A percentile compares a stretch with the other conserved stretches of the same genome.
Evolutionary conservation across 1,139 yeast genomes (phyloP).

Genomic region (Candida glucosophila): DNA sequence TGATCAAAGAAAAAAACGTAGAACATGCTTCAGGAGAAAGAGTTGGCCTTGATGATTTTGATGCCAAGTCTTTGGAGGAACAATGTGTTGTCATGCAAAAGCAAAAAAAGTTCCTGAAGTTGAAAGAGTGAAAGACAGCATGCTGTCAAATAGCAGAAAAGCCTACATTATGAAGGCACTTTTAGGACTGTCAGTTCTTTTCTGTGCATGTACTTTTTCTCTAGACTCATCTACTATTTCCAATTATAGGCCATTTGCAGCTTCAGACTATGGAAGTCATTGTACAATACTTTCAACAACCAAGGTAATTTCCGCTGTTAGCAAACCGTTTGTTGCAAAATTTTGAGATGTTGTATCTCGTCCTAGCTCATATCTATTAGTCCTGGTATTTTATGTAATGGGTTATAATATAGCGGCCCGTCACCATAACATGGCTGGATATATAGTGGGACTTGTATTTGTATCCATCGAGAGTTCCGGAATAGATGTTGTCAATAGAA

Average conservation of each 20-base stretch:
- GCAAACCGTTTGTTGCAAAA: conserved; percentile 20
- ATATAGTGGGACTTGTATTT: conserved; percentile 4
- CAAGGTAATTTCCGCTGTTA: conserved; percentile 17
- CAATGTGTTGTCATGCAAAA: no score
- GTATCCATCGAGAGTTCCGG: conserved; percentile 13
- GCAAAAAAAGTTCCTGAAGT: neutral
- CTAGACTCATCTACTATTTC: conserved; percentile 29
- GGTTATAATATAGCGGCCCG: conserved; percentile 18
- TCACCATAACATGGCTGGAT: conserved; percentile 11
- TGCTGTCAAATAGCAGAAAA: neutral
- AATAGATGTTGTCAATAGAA: conserved; percentile 8
- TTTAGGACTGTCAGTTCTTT: conserved; percentile 14
- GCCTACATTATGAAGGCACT: conserved; percentile 5
- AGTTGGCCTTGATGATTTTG: neutral
- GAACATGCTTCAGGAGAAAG: no score
- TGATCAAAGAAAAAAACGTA: no score
- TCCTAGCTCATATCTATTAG: conserved; percentile 15
- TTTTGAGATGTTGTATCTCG: conserved; percentile 21
- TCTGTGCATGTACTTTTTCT: conserved; percentile 28
- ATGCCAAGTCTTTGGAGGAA: no score
- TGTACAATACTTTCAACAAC: conserved; percentile 22
- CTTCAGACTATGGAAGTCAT: conserved; percentile 23
- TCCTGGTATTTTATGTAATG: conserved; percentile 14
- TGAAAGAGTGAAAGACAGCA: neutral
- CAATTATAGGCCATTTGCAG: conserved; percentile 19